Base-by-base conservation (phyloP, 2,329 filamentous ascomycete species). In the Periconia digitata region DNA sequence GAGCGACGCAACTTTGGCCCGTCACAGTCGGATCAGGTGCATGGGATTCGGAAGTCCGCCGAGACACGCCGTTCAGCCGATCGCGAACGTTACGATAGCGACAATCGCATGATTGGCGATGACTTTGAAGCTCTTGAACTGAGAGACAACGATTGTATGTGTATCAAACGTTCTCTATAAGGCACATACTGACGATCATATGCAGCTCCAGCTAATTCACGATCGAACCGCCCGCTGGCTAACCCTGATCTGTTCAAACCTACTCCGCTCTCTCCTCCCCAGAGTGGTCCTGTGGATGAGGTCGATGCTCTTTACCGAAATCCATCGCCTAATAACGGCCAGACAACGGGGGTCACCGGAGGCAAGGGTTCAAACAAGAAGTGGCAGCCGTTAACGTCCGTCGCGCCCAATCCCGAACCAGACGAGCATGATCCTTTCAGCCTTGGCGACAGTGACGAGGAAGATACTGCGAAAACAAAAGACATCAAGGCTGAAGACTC, bases 401-500 rank as follows among this genome's bases (percentile, higher is more conserved):
- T 96, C 13, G 89, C 95, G 55, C 90, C 92, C 1, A 86, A 83
- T 54, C 92, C 92, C 13, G 87, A 96, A 53, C 80, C 82, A 16
- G 91, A 74, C 18, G 77, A 97, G 59, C 92, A 96, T 62, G 94
- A 99, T 66, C 94, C 94, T 0, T 99, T 99, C 74, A 96, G 91
- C 64, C 80, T 99, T 13, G 94, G 94, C 5, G 92, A 97, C 61
- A 95, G 90, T 64, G 92, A 97, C 59, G 94, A 99, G 72, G 87
- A 87, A 59, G 89, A 92, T 44, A 32, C n/a, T n/a, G 72, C 77
- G 15, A 94, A 91, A 74, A 79, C 81, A 40, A 85, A 85, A 67
- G 83, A 85, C 48, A 63, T 76, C 40, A 76, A 77, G 46, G 71
- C 79, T 44, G 79, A 85, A 50, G 79, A 78, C 50, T 78, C 69